Base-by-base conservation (phyloP, 441 rosid genomes). In the Corymbia citriodora region DNA sequence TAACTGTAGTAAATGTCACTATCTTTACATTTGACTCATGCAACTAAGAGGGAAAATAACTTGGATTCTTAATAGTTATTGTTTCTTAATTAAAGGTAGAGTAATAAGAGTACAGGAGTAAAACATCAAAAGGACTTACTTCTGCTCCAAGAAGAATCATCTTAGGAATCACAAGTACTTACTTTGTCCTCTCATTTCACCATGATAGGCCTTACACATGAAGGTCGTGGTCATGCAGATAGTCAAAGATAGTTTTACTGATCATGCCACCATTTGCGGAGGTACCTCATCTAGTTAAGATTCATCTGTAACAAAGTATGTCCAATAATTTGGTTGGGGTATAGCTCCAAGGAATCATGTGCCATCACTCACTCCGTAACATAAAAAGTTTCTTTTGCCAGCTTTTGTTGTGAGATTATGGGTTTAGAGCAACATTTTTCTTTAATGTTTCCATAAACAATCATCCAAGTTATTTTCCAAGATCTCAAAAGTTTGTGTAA, bases 1-100 rank as follows among this genome's bases (percentile, higher is more conserved):
- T 29, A 59, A 59, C 29, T 59, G 63, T 29, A 59, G 63, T 59
- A 59, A 59, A 23, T 59, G 63, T 59, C 63, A 27, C 63, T 4
- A 12, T 27, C 0, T 23, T 59, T 59, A 59, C 63, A 59, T 59
- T 10, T 59, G 29, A 59, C 63, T 59, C 63, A 0, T 2, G 0
- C 29, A 25, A 59, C 10, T 59, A 59, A 59, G 63, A 59, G 29
- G 12, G 63, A 59, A 59, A 25, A 4, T 10, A 59, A 59, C 25
- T 59, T 59, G 25, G 0, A 4, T 59, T 59, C 10, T 59, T 23
- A 10, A 59, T 59, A 9, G 13, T 59, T 59, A 21, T 0, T 59
- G 29, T 59, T 59, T 59, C 63, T 23, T 59, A 25, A 0, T 59
- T 23, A 59, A 10, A 59, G 29, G 29, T 59, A 23, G 29, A 59